Conservation (phyloP, 352 stramenopile species). For the Halophytophthora polymorphica region DNA sequence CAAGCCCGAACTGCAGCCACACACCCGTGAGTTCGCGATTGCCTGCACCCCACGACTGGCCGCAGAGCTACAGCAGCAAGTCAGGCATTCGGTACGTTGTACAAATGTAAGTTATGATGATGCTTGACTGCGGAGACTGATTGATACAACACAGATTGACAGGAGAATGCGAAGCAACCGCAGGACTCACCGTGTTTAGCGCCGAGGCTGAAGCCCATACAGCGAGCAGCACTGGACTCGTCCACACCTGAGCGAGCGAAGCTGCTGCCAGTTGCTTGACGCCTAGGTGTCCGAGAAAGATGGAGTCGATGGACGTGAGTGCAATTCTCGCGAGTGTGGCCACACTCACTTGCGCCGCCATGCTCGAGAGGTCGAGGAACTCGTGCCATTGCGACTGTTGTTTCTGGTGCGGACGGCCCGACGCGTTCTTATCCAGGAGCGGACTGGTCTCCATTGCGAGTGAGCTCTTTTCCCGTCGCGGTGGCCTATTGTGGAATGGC, state of each 20-base stretch:
- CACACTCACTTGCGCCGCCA: slow-evolving; percentile 66
- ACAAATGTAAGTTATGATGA: background rate
- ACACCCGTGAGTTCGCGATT: slow-evolving; percentile 70
- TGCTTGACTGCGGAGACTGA: too few relatives aligned
- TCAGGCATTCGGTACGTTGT: background rate
- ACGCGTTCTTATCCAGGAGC: slow-evolving; percentile 29
- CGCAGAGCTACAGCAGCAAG: slow-evolving; percentile 40
- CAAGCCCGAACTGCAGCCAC: slow-evolving; percentile 67
- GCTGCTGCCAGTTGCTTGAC: slow-evolving; percentile 62
- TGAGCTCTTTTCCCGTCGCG: too few relatives aligned
- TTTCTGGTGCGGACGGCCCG: slow-evolving; percentile 1
- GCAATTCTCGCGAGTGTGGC: slow-evolving; percentile 56
- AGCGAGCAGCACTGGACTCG: slow-evolving; percentile 54
- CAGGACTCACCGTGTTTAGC: slow-evolving; percentile 50
- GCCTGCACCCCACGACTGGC: slow-evolving; percentile 63
- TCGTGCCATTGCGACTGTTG: slow-evolving; percentile 43
- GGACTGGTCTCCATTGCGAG: slow-evolving; percentile 42
- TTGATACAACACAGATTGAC: too few relatives aligned
- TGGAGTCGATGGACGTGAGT: slow-evolving; percentile 66
- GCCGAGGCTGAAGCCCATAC: slow-evolving; percentile 61
- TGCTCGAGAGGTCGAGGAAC: slow-evolving; percentile 52
- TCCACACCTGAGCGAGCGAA: slow-evolving; percentile 73
- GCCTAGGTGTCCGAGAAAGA: slow-evolving; percentile 80
- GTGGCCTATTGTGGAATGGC: too few relatives aligned
- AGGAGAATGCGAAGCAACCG: too few relatives aligned